phyloP scores from a whole-genome alignment of 2,329 filamentous ascomycete genomes.

The Clonostachys rosea region DNA sequence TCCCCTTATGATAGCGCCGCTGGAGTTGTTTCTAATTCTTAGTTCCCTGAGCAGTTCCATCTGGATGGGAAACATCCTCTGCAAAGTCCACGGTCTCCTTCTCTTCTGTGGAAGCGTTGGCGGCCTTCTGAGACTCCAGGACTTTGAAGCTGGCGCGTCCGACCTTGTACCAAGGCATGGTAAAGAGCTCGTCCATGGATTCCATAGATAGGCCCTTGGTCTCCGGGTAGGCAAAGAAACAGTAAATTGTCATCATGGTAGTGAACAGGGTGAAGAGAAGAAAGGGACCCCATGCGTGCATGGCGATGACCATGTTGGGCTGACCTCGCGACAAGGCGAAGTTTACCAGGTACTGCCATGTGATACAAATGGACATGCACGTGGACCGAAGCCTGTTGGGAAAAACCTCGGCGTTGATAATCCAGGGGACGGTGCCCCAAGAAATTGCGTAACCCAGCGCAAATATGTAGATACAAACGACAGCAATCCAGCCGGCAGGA shows the following conservation, averaged over 20 bases:
- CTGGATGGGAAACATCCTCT: too few relatives aligned
- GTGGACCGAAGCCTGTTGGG: slow-evolving; percentile 60
- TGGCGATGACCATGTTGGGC: slow-evolving; percentile 3
- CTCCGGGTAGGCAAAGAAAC: slow-evolving; percentile 26
- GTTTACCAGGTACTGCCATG: slow-evolving; percentile 71
- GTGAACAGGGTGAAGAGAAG: too few relatives aligned
- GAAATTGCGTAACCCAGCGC: slow-evolving; percentile 42
- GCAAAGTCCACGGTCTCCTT: too few relatives aligned
- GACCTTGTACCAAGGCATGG: slow-evolving; percentile 24
- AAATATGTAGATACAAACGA: slow-evolving; percentile 70
- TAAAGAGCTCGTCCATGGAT: slow-evolving; percentile 44
- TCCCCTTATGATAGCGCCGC: too few relatives aligned
- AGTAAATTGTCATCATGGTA: too few relatives aligned
- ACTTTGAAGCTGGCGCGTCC: too few relatives aligned
- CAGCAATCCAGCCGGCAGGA: slow-evolving; percentile 63
- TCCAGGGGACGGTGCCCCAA: slow-evolving; percentile 75
- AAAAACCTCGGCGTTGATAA: slow-evolving; percentile 65
- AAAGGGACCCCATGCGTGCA: too few relatives aligned
- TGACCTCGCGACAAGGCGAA: slow-evolving; percentile 61
- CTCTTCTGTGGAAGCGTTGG: too few relatives aligned
- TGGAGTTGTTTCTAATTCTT: too few relatives aligned
- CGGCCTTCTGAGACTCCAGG: too few relatives aligned
- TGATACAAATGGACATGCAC: slow-evolving; percentile 64
- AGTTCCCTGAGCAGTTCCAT: too few relatives aligned
- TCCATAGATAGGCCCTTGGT: slow-evolving; percentile 49